A percentile compares a stretch with the other conserved stretches of the same genome.
These are phyloP conservation scores for Chondrus crispus DNA, from an alignment of 23 red algal genomes.

Conservation along the genomic window DNA sequence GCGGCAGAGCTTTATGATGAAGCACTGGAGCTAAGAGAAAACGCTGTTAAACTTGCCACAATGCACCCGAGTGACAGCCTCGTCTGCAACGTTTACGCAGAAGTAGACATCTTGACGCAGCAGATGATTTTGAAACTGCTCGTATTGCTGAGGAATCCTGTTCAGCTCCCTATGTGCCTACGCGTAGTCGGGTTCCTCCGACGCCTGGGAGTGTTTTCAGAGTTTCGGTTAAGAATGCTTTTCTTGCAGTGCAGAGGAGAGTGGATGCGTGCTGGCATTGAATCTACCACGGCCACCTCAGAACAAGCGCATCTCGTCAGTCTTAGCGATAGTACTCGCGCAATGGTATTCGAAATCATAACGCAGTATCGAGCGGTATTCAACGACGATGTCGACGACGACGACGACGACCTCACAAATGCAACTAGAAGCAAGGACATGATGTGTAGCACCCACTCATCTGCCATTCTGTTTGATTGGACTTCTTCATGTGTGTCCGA, in stretches of 20 bases:
- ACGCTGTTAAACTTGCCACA: conserved; percentile 32
- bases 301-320: conserved; percentile 48
- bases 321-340: conserved; percentile 74
- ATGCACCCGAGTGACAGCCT: conserved; percentile 43
- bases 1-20: conserved; percentile 78
- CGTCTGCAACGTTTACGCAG: conserved; percentile 43
- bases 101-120: conserved; percentile 57
- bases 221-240: conserved; percentile 65
- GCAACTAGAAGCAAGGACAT: neutral
- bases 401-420: conserved; percentile 10
- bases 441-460: conserved; percentile 4
- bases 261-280: conserved; percentile 73
- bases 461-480: conserved; percentile 71
- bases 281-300: conserved; percentile 37
- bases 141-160: conserved; percentile 40
- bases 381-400: conserved; percentile 43
- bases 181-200: conserved; percentile 72
- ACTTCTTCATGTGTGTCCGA: conserved; percentile 34
- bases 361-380: conserved; percentile 95
- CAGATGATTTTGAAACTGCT: conserved; percentile 69
- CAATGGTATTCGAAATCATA: conserved; percentile 76
- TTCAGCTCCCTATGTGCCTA: conserved; percentile 75
- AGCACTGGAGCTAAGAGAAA: conserved; percentile 68
- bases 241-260: conserved; percentile 78
- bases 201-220: conserved; percentile 52